These are phyloP conservation scores for Cercophora samala DNA, from an alignment of 495 filamentous ascomycete species.

Conservation along the genomic window DNA sequence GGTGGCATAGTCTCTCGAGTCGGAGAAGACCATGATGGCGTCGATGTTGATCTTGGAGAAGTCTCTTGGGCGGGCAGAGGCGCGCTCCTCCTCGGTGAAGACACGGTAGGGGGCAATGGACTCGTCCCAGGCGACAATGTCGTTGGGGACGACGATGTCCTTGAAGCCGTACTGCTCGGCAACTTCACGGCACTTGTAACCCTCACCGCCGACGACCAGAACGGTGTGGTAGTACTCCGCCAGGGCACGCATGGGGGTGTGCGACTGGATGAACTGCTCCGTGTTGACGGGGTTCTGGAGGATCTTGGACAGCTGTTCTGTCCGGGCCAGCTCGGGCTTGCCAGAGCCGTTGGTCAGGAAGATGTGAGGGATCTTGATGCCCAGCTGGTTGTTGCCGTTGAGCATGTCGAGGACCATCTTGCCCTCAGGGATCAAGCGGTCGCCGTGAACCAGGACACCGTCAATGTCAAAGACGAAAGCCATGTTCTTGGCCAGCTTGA, in stretches of 20 bases:
- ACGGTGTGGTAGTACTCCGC: conserved; percentile 64
- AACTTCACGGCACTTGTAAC: conserved; percentile 63
- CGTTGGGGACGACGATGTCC: conserved; percentile 63
- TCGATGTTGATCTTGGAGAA: conserved; percentile 70
- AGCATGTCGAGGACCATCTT: conserved; percentile 58
- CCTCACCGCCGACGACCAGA: conserved; percentile 63
- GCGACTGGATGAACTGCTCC: conserved; percentile 66
- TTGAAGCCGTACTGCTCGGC: conserved; percentile 64
- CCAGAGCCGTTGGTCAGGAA: conserved; percentile 67
- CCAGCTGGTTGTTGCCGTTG: conserved; percentile 65
- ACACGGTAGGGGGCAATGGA: conserved; percentile 62
- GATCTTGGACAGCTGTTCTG: conserved; percentile 57
- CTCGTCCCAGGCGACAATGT: conserved; percentile 60
- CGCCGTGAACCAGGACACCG: conserved; percentile 63
- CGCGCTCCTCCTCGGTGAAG: conserved; percentile 57
- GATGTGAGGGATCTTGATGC: conserved; percentile 68
- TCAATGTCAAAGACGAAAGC: conserved; percentile 67
- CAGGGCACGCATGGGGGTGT: conserved; percentile 65
- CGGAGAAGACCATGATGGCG: conserved; percentile 77
- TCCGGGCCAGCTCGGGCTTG: conserved; percentile 57
- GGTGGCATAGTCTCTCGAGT: conserved; percentile 78
- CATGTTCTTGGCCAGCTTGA: conserved; percentile 61
- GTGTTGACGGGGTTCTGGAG: conserved; percentile 55
- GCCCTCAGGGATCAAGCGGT: conserved; percentile 60
- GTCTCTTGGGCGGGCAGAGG: conserved; percentile 57